Percentiles rank a stretch among this genome's conserved stretches.
Conservation (phyloP, 2,329 filamentous ascomycete genomes). For the Pyrenophora tritici-repentis region DNA sequence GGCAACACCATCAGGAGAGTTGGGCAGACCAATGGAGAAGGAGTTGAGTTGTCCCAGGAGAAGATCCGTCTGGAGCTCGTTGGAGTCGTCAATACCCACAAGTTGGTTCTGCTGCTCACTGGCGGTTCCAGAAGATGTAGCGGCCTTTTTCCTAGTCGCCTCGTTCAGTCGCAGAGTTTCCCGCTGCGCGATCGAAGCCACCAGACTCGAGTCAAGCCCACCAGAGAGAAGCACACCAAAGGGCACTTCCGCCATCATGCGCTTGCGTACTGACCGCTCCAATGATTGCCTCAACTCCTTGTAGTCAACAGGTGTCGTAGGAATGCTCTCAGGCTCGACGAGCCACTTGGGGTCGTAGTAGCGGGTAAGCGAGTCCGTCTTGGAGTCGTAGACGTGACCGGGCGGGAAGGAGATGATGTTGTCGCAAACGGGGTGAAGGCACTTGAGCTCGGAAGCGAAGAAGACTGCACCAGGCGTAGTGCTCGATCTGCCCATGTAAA, state of each 20-base stretch:
- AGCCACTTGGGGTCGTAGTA: conserved; percentile 91
- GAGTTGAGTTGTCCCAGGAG: conserved; percentile 95
- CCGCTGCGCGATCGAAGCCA: conserved; percentile 92
- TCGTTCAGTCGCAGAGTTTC: conserved; percentile 81
- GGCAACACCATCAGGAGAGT: conserved; percentile 88
- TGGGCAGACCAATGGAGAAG: conserved; percentile 95
- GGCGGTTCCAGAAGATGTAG: conserved; percentile 37
- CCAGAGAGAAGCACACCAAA: conserved; percentile 96
- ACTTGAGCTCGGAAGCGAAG: conserved; percentile 98
- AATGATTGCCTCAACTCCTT: conserved; percentile 79
- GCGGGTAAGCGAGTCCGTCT: conserved; percentile 79
- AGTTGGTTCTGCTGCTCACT: conserved; percentile 56
- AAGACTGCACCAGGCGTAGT: conserved; percentile 82
- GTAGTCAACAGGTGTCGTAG: conserved; percentile 79
- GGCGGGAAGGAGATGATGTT: conserved; percentile 93
- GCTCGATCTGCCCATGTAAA: conserved; percentile 91
- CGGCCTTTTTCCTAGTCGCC: conserved; percentile 55
- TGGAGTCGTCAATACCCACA: conserved; percentile 91
- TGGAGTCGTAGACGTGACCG: conserved; percentile 94
- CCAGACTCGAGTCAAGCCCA: conserved; percentile 92
- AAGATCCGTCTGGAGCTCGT: conserved; percentile 86
- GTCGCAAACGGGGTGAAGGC: conserved; percentile 89
- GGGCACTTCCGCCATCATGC: conserved; percentile 97
- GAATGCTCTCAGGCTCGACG: conserved; percentile 80
- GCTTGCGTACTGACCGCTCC: conserved; percentile 91